These are phyloP conservation scores for Viola pubescens DNA, from an alignment of 441 rosid genomes.

Conservation along the genomic window DNA sequence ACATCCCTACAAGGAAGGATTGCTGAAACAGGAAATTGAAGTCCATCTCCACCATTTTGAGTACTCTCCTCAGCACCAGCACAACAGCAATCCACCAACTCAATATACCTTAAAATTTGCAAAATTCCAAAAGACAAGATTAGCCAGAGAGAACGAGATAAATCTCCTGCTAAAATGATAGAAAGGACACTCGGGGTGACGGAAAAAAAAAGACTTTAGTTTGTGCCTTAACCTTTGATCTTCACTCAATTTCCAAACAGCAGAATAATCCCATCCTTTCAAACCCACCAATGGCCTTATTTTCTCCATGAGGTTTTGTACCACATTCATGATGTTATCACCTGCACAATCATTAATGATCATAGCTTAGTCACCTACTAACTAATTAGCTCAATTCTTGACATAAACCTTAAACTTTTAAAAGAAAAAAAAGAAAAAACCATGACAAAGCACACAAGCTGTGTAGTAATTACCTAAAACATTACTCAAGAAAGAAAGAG, in stretches of 20 bases:
- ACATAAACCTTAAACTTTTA: background rate
- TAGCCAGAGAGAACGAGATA: background rate
- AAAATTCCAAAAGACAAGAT: background rate
- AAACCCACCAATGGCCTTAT: constrained; percentile 65
- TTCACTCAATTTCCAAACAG: constrained; percentile 69
- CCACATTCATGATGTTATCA: constrained; percentile 34
- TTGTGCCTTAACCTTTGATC: constrained; percentile 55
- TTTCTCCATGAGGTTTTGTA: constrained; percentile 49
- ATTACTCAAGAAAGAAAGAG: constrained; percentile 13
- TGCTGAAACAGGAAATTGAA: constrained; percentile 37
- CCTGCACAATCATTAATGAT: constrained; percentile 6
- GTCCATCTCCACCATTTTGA: constrained; percentile 35
- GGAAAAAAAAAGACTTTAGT: too few species aligned
- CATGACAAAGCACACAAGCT: constrained; percentile 2
- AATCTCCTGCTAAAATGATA: too few species aligned
- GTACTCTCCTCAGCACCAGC: constrained; percentile 36
- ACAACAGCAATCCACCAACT: constrained; percentile 84
- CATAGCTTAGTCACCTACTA: background rate
- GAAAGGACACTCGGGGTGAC: background rate
- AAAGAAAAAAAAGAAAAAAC: background rate
- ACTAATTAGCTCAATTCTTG: background rate
- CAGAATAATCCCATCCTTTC: constrained; percentile 73
- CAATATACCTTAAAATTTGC: constrained; percentile 38
- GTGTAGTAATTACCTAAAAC: background rate
- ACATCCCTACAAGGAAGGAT: constrained; percentile 54